These are phyloP conservation scores for Stipa capillata DNA, from an alignment of 176 grass and related monocot genomes.

Conservation along the genomic window DNA sequence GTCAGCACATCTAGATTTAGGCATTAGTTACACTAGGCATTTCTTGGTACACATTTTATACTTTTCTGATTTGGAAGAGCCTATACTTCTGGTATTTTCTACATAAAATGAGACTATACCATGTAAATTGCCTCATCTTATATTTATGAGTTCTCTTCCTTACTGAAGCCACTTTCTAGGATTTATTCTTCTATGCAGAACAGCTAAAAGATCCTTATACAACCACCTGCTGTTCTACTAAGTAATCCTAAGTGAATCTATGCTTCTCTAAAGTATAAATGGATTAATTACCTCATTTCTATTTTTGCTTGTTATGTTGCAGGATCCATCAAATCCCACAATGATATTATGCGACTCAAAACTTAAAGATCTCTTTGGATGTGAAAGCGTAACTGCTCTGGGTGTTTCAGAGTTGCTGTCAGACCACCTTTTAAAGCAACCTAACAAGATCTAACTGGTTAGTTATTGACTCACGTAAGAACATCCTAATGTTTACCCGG, in stretches of 20 bases:
- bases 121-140: background rate
- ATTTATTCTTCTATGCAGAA: conserved; percentile 8
- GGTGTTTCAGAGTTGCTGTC: conserved; percentile 68
- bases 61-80: background rate
- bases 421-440: conserved; percentile 53
- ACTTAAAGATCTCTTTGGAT: conserved; percentile 82
- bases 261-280: background rate
- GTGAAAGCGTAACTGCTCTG: conserved; percentile 65
- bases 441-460: conserved; percentile 65
- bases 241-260: background rate
- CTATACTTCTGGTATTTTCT: background rate
- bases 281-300: background rate
- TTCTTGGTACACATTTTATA: background rate
- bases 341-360: conserved; percentile 73
- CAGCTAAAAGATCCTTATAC: background rate
- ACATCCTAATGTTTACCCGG: background rate
- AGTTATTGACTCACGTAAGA: conserved; percentile 17
- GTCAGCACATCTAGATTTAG: background rate
- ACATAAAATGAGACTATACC: background rate
- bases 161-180: background rate
- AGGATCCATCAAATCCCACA: conserved; percentile 70
- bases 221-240: background rate
- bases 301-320: conserved; percentile 8
- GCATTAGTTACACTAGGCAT: background rate
- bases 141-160: conserved; percentile 4